Evolutionary conservation across 2,329 filamentous ascomycete species (phyloP).

Genomic region (Aulographum hederae): DNA sequence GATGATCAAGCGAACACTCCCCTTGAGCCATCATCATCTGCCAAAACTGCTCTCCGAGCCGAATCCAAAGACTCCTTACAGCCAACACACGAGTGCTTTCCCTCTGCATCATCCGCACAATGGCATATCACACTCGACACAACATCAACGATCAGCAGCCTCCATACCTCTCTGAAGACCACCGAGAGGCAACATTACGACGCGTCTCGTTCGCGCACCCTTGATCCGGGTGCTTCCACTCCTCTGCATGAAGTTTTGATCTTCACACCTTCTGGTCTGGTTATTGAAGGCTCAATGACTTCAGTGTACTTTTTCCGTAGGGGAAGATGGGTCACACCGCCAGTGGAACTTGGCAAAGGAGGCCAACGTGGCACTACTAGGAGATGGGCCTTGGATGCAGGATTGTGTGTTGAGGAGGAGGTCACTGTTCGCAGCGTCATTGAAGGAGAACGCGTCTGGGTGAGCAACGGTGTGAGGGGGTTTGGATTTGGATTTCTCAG

Average conservation of each 20-base stretch:
- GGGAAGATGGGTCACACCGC: constrained; percentile 65
- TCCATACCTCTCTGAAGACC: constrained; percentile 78
- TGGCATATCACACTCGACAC: constrained; percentile 31
- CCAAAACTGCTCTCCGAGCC: constrained; percentile 16
- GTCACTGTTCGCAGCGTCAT: constrained; percentile 41
- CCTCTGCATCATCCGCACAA: background rate
- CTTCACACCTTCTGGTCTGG: constrained; percentile 40
- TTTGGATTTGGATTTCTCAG: constrained; percentile 38
- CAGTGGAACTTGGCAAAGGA: constrained; percentile 43
- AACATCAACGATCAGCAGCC: constrained; percentile 28
- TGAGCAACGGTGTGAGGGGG: constrained; percentile 76
- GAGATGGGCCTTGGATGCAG: constrained; percentile 58
- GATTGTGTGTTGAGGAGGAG: constrained; percentile 46
- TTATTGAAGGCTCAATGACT: constrained; percentile 77
- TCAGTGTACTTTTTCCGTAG: constrained; percentile 65
- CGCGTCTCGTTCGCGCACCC: constrained; percentile 43
- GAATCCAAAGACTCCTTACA: constrained; percentile 10
- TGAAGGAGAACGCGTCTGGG: constrained; percentile 64
- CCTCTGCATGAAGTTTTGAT: constrained; percentile 53
- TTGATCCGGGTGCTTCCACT: constrained; percentile 23
- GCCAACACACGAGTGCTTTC: constrained; percentile 5
- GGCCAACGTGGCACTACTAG: constrained; percentile 71
- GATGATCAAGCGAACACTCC: constrained; percentile 16
- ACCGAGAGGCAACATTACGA: constrained; percentile 57
- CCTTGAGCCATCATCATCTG: constrained; percentile 16